These are phyloP conservation scores for Rhypophila decipiens DNA, from an alignment of 495 filamentous ascomycete genomes.

Conservation along the genomic window DNA sequence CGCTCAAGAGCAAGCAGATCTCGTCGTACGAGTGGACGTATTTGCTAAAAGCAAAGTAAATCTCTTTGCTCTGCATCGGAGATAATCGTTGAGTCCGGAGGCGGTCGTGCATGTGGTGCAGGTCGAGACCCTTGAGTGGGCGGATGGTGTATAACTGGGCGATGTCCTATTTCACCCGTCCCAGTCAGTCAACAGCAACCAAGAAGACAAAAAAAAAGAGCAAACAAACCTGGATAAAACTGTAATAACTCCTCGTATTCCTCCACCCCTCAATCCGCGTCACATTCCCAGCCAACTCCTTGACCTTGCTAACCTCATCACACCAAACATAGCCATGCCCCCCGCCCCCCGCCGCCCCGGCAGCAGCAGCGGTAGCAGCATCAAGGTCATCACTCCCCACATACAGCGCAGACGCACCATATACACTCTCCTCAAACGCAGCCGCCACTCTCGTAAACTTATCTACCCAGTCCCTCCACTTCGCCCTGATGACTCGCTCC, in stretches of 20 bases:
- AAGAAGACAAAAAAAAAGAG: not conserved
- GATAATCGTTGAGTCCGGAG: constrained; percentile 71
- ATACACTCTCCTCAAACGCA: constrained; percentile 91
- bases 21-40: constrained; percentile 78
- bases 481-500: constrained; percentile 81
- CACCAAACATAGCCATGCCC: constrained; percentile 94
- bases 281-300: constrained; percentile 83
- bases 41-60: constrained; percentile 74
- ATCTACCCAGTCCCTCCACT: constrained; percentile 83
- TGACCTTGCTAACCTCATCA: constrained; percentile 70
- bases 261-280: constrained; percentile 94
- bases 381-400: constrained; percentile 71
- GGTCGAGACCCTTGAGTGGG: constrained; percentile 76
- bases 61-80: constrained; percentile 61
- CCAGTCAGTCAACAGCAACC: not conserved
- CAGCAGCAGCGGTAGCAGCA: constrained; percentile 43
- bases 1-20: constrained; percentile 79
- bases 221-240: constrained; percentile 69
- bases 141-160: constrained; percentile 57
- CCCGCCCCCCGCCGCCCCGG: constrained; percentile 45
- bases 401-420: constrained; percentile 84
- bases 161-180: constrained; percentile 42
- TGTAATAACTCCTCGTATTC: constrained; percentile 89
- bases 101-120: constrained; percentile 88
- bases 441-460: constrained; percentile 89